Evolutionary conservation across 345 rosid species (phyloP).

Genomic region (Populus nigra): DNA sequence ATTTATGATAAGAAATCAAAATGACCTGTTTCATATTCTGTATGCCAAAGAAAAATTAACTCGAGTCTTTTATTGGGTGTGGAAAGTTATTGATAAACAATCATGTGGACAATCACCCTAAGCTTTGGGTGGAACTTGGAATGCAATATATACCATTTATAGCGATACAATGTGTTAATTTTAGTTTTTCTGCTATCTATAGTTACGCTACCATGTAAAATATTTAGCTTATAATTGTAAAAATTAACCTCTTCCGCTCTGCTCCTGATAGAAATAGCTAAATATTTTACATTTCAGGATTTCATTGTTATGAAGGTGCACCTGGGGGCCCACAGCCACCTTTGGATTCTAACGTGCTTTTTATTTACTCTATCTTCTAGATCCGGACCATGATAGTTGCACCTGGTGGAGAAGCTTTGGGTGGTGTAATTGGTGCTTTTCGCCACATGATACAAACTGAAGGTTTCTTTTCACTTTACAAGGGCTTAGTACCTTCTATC

Average conservation of each 20-base stretch:
- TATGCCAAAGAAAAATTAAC: neutral
- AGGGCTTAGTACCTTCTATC: conserved; percentile 69
- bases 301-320: neutral
- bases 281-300: too few species aligned
- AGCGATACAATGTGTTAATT: neutral
- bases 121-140: neutral
- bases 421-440: conserved; percentile 66
- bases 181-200: neutral
- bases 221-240: too few species aligned
- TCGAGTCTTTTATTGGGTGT: neutral
- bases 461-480: conserved; percentile 70
- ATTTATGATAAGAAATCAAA: neutral
- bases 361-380: conserved; percentile 32
- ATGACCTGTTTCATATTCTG: neutral
- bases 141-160: neutral
- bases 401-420: conserved; percentile 75
- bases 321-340: neutral
- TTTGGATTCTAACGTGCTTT: neutral
- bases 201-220: neutral
- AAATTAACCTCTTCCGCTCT: too few species aligned
- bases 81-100: neutral
- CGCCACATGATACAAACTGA: conserved; percentile 59
- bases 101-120: neutral
- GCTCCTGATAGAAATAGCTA: too few species aligned
- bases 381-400: conserved; percentile 70